Conservation (phyloP, 306 rosid species). For the Gastrolobium villosum region DNA sequence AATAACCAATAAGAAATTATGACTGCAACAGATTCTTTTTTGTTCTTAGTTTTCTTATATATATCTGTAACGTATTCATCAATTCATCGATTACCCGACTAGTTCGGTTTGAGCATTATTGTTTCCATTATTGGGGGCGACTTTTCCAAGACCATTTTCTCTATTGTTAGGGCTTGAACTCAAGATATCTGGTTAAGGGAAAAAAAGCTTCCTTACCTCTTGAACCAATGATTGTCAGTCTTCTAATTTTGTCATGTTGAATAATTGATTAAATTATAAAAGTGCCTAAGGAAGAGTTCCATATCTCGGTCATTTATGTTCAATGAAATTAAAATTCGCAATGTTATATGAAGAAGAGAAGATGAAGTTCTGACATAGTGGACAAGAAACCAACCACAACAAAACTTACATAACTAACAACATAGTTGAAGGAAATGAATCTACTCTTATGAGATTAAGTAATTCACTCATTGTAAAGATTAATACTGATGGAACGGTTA, state of each 20-base stretch:
- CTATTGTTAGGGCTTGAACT: no score
- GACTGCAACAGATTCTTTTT: background rate
- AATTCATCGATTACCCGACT: no score
- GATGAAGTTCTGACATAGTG: slow-evolving; percentile 11
- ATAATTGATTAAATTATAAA: slow-evolving; percentile 5
- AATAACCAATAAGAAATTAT: background rate
- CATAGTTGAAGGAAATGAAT: background rate
- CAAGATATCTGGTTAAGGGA: no score
- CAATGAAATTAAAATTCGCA: slow-evolving; percentile 4
- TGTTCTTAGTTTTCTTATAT: slow-evolving; percentile 8
- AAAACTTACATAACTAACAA: slow-evolving; percentile 5
- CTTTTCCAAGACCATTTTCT: no score
- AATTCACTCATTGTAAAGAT: background rate
- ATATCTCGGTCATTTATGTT: slow-evolving; percentile 12
- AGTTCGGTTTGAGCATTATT: no score
- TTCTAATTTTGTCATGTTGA: background rate
- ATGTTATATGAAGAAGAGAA: background rate
- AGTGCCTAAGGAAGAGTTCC: background rate
- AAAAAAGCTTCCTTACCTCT: no score
- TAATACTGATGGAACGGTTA: no score
- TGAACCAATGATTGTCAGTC: background rate
- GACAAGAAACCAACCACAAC: slow-evolving; percentile 4
- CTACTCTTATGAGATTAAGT: background rate
- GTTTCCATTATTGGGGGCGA: no score
- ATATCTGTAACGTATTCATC: no score